Conservation (phyloP, 192 early-diverging fungal species). For the Podila epicladia region DNA sequence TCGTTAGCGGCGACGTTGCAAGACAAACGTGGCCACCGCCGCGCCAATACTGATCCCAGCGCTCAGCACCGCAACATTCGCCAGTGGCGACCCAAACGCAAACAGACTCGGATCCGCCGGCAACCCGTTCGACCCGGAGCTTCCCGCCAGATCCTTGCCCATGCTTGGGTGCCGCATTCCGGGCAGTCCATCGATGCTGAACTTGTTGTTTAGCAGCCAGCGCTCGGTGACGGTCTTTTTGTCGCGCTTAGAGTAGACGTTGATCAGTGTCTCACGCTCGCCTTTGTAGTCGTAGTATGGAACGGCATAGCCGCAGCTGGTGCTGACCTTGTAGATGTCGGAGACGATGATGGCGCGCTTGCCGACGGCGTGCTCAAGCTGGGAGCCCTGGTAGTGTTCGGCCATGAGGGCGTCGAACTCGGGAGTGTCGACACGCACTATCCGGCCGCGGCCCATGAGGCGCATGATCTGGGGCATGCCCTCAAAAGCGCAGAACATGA, state of each 20-base stretch:
- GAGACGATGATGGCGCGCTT: conserved; percentile 65
- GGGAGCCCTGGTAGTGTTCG: conserved; percentile 55
- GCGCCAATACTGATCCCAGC: background rate
- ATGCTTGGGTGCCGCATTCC: conserved; percentile 34
- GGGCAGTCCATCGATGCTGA: conserved; percentile 70
- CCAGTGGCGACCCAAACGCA: background rate
- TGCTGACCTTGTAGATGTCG: conserved; percentile 62
- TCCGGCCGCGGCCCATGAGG: conserved; percentile 63
- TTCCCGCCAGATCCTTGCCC: conserved; percentile 10
- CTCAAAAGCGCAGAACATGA: conserved; percentile 76
- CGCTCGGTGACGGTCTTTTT: conserved; percentile 40
- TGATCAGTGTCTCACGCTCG: conserved; percentile 58
- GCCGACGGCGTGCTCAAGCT: conserved; percentile 37
- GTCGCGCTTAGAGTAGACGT: conserved; percentile 50
- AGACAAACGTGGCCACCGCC: background rate
- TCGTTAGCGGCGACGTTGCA: background rate
- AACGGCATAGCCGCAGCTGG: conserved; percentile 70
- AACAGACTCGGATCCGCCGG: background rate
- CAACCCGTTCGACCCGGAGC: background rate
- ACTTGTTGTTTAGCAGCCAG: conserved; percentile 53
- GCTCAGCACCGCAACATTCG: background rate
- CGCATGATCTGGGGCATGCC: conserved; percentile 71
- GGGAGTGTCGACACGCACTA: conserved; percentile 54
- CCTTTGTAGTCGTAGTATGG: conserved; percentile 66
- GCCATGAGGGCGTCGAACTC: conserved; percentile 58